phyloP scores from a whole-genome alignment of 805 yeast species.

The Maudiozyma barnettii region DNA sequence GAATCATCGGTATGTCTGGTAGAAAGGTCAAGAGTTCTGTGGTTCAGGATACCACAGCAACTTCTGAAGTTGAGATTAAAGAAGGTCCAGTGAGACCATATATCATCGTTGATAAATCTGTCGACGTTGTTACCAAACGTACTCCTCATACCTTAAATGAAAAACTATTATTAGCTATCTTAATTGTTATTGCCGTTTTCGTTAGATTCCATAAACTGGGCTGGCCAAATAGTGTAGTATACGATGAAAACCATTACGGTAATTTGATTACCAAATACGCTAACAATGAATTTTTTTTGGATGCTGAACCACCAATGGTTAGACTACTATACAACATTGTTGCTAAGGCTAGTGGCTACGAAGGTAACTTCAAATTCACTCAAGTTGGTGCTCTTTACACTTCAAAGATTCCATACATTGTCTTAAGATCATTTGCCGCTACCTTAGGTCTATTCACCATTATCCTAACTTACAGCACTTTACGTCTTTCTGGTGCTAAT shows the following conservation, averaged over 20 bases:
- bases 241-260: slow-evolving; percentile 90
- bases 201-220: slow-evolving; percentile 56
- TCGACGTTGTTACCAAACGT: slow-evolving; percentile 33
- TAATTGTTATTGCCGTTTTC: slow-evolving; percentile 41
- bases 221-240: slow-evolving; percentile 71
- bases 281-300: slow-evolving; percentile 54
- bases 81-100: slow-evolving; percentile 48
- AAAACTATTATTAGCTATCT: slow-evolving; percentile 30
- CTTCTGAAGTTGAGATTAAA: slow-evolving; percentile 38
- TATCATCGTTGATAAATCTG: slow-evolving; percentile 43
- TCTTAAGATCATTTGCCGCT: slow-evolving; percentile 66
- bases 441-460: slow-evolving; percentile 59
- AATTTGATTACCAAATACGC: slow-evolving; percentile 81
- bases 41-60: slow-evolving; percentile 15
- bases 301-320: slow-evolving; percentile 70
- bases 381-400: slow-evolving; percentile 58
- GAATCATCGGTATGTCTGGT: slow-evolving; percentile 3
- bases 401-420: slow-evolving; percentile 44
- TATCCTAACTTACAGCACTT: slow-evolving; percentile 52
- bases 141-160: slow-evolving; percentile 32
- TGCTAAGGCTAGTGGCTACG: slow-evolving; percentile 56
- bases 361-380: slow-evolving; percentile 57
- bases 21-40: slow-evolving; percentile 5
- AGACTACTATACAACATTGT: slow-evolving; percentile 65
- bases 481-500: slow-evolving; percentile 67